Evolutionary conservation across 345 rosid genomes (phyloP).

Genomic region (Gossypium arboreum): DNA sequence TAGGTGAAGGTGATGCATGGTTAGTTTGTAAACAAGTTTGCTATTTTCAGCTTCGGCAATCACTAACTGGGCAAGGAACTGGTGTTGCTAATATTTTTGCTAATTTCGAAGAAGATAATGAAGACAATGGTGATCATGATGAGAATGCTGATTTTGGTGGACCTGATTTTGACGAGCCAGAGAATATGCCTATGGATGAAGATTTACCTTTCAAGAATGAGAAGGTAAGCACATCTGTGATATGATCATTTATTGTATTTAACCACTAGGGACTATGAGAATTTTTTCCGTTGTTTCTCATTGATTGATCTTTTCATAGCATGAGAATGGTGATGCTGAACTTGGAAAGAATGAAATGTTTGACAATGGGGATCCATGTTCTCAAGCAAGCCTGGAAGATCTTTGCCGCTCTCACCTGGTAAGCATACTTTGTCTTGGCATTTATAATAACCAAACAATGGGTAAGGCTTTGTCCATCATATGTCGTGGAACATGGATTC

Average conservation of each 20-base stretch:
- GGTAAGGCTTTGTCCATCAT: neutral
- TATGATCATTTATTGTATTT: conserved; percentile 9
- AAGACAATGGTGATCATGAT: conserved; percentile 40
- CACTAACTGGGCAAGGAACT: conserved; percentile 47
- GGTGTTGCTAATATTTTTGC: conserved; percentile 33
- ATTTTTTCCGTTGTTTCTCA: conserved; percentile 11
- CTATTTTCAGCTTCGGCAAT: conserved; percentile 66
- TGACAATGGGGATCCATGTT: conserved; percentile 35
- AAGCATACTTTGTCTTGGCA: conserved; percentile 25
- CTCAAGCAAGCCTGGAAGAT: conserved; percentile 82
- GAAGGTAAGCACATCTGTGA: conserved; percentile 32
- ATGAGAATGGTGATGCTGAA: conserved; percentile 31
- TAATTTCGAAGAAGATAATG: conserved; percentile 29
- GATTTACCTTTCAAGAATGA: conserved; percentile 30
- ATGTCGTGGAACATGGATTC: neutral
- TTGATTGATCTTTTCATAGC: conserved; percentile 29
- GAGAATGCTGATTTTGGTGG: conserved; percentile 51
- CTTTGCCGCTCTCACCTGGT: conserved; percentile 95
- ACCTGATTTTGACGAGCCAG: conserved; percentile 49
- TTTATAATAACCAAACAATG: neutral
- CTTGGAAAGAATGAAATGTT: conserved; percentile 37
- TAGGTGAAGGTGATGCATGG: conserved; percentile 2
- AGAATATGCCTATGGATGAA: conserved; percentile 48
- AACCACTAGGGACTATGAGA: neutral
- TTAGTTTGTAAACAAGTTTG: conserved; percentile 17